A percentile compares a stretch with the other conserved stretches of the same genome.
These are phyloP conservation scores for Deuterostichococcus epilithicus DNA, from an alignment of 139 green algal genomes.

Conservation along the genomic window DNA sequence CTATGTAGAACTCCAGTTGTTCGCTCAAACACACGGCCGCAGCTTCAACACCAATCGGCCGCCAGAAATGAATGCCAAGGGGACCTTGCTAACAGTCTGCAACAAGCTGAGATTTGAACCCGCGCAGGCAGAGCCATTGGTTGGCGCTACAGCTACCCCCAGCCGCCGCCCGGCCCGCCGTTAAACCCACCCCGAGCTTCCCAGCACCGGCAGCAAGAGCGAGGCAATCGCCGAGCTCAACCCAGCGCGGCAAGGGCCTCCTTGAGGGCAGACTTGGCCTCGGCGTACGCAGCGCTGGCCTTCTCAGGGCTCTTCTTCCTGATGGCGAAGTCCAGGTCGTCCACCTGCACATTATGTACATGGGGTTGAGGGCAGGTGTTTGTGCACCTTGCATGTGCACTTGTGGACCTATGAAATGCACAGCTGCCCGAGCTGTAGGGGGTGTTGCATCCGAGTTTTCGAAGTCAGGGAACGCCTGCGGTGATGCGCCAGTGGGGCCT, in stretches of 20 bases:
- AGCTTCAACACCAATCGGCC: no score
- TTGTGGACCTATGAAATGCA: neutral
- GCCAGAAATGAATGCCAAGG: no score
- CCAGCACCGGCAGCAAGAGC: neutral
- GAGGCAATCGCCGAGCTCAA: neutral
- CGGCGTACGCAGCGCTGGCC: conserved; percentile 46
- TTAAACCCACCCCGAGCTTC: no score
- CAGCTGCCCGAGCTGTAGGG: neutral
- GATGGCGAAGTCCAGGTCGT: conserved; percentile 81
- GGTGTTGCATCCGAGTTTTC: neutral
- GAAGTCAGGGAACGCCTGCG: neutral
- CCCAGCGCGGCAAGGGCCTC: conserved; percentile 40
- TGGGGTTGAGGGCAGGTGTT: neutral
- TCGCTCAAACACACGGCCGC: neutral
- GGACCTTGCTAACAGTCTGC: no score
- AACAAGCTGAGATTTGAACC: no score
- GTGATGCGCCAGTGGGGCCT: neutral
- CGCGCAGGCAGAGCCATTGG: no score
- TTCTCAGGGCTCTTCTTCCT: conserved; percentile 74
- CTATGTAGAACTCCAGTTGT: neutral
- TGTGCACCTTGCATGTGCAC: neutral
- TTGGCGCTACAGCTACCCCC: no score
- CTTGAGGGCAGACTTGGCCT: conserved; percentile 58
- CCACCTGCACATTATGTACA: conserved; percentile 36
- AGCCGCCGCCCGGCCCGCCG: no score